phyloP scores from a whole-genome alignment of 176 grass and related monocot species.

The Panicum miliaceum region DNA sequence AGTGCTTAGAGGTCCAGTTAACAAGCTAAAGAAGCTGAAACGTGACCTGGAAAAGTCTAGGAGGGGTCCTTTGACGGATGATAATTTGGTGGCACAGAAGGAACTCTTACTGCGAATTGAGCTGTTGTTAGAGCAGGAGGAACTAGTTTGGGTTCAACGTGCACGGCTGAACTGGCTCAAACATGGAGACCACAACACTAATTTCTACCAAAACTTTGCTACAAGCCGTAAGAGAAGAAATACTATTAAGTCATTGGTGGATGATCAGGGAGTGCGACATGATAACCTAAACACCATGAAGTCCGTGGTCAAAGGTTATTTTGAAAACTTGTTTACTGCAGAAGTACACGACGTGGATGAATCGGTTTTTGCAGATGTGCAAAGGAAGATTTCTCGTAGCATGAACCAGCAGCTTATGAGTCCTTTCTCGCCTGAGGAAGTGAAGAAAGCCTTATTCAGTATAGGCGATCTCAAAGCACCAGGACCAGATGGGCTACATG shows the following conservation, averaged over 20 bases:
- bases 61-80: background rate
- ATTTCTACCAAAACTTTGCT: background rate
- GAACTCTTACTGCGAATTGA: background rate
- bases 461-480: too few relatives aligned
- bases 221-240: background rate
- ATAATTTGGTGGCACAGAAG: accelerated
- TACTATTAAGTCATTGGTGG: background rate
- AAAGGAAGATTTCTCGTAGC: too few relatives aligned
- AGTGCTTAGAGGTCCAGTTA: too few relatives aligned
- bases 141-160: background rate
- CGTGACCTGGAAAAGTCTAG: background rate
- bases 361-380: too few relatives aligned
- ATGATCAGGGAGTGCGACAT: background rate
- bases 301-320: too few relatives aligned
- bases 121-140: background rate
- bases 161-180: background rate
- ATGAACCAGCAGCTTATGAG: too few relatives aligned
- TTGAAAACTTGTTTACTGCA: too few relatives aligned
- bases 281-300: too few relatives aligned
- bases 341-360: too few relatives aligned
- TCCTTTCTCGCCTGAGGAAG: too few relatives aligned
- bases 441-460: too few relatives aligned
- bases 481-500: too few relatives aligned
- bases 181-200: background rate
- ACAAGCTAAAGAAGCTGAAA: background rate